Evolutionary conservation across 805 yeast species (phyloP), one percentile per base, ranked within the genome.

Genomic region (Pichia deserticola): DNA sequence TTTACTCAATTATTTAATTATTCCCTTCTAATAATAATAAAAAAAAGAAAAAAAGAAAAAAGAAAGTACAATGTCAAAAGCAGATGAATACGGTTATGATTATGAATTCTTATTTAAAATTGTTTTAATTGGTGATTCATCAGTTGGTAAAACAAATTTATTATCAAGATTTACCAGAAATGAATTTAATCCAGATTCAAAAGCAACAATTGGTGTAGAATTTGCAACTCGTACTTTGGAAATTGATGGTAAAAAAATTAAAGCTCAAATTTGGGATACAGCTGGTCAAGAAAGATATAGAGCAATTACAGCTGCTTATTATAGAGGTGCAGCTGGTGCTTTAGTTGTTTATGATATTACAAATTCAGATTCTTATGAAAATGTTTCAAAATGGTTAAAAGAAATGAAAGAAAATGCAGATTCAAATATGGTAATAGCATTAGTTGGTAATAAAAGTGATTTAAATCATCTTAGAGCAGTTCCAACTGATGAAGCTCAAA

Each of bases 211-310:
- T 64, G 99, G 99, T 44, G 99, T 93, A 46, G 99, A 93, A 69
- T 92, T 92, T 72, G 98, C 98, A 41, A 93, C 98, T 27, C 79
- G 97, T 67, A 90, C 97, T 3, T 82, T 93, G 50, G 92, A 86
- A 60, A 82, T 86, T 54, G 92, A 86, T 57, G 89, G 89, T 40
- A 86, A 85, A 62, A 72, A 88, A 64, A 84, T 87, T 58, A 88
- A 87, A 67, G 92, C 95, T 5, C 95, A 89, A 69, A 84, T 89
- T 59, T 92, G 99, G 99, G 99, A 92, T 69, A 92, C 99, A 36
- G 99, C 99, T 2, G 99, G 99, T 54, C 99, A 92, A 73, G 99
- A 92, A 70, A 82, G 99, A 68, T 92, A 93, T 74, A 81, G 99
- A 61, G 98, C 99, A 42, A 92, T 92, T 67, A 93, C 99, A 34